Percentiles rank a stretch among this genome's conserved stretches.
Conservation (phyloP, 805 yeast genomes). For the Schizosaccharomyces lindneri region DNA sequence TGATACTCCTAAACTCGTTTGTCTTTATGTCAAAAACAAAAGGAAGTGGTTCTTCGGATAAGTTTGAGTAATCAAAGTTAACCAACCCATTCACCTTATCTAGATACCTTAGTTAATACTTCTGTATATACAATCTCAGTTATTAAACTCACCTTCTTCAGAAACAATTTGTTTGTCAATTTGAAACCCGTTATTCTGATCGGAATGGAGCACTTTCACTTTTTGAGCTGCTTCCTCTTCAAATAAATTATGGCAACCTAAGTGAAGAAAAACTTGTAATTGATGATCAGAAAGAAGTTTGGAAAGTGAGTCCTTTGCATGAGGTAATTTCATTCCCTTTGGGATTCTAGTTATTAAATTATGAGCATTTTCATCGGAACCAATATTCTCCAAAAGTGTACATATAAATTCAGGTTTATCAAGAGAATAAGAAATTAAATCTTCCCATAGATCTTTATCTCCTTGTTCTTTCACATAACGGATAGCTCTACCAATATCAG, state of each 20-base stretch:
- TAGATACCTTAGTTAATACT: too few species aligned
- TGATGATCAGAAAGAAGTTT: conserved; percentile 42
- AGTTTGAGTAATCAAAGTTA: too few species aligned
- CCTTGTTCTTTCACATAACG: conserved; percentile 43
- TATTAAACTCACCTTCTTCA: too few species aligned
- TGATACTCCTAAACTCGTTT: too few species aligned
- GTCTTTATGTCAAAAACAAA: too few species aligned
- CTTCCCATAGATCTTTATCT: conserved; percentile 62
- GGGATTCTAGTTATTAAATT: conserved; percentile 45
- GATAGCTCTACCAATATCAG: conserved; percentile 63
- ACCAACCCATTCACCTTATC: too few species aligned
- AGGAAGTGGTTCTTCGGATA: too few species aligned
- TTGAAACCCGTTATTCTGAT: too few species aligned
- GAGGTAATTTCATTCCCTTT: conserved; percentile 33
- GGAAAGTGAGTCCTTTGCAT: conserved; percentile 33
- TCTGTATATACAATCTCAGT: too few species aligned
- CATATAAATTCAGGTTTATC: conserved; percentile 52
- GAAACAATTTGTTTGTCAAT: too few species aligned
- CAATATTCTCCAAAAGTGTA: conserved; percentile 44
- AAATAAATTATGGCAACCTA: conserved; percentile 2
- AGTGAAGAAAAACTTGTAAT: conserved; percentile 12
- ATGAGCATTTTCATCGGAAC: conserved; percentile 33
- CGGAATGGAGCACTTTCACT: too few species aligned
- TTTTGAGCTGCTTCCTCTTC: neutral
- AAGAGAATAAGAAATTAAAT: conserved; percentile 44